Percentiles rank a stretch among this genome's conserved stretches.
phyloP scores from a whole-genome alignment of 192 early-diverging fungal genomes.

The Podila horticola region DNA sequence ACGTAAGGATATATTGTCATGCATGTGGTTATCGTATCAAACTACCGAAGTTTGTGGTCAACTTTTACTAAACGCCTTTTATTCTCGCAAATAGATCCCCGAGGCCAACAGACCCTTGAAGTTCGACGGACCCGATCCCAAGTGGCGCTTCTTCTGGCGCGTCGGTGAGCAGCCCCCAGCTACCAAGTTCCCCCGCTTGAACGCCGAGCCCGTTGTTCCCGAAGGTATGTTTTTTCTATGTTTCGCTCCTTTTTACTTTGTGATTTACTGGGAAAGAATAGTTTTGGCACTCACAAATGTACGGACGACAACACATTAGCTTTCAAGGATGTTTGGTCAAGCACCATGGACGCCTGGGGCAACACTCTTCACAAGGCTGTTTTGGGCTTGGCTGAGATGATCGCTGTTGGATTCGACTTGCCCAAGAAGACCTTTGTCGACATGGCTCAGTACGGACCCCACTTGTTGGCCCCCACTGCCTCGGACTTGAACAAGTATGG shows the following conservation, averaged over 20 bases:
- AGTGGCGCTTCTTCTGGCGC: constrained; percentile 81
- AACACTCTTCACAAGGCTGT: constrained; percentile 65
- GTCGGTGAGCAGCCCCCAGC: constrained; percentile 63
- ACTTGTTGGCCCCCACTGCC: constrained; percentile 77
- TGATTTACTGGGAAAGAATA: not conserved
- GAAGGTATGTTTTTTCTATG: constrained; percentile 42
- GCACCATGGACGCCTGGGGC: constrained; percentile 74
- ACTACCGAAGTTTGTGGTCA: not conserved
- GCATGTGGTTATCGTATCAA: not conserved
- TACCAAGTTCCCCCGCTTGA: constrained; percentile 69
- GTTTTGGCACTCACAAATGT: not conserved
- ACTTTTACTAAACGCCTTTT: not conserved
- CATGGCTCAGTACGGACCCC: constrained; percentile 69
- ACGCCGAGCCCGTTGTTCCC: constrained; percentile 72
- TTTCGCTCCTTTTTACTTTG: not conserved
- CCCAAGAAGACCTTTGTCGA: constrained; percentile 64
- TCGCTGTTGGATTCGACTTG: constrained; percentile 71
- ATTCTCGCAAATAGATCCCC: constrained; percentile 50
- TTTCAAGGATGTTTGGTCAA: constrained; percentile 70
- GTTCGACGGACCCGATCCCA: constrained; percentile 69
- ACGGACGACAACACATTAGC: constrained; percentile 24
- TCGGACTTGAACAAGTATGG: constrained; percentile 73
- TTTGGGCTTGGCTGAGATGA: constrained; percentile 66
- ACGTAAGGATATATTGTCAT: constrained; percentile 18
- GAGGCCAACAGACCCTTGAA: constrained; percentile 65